Evolutionary conservation across 192 early-diverging fungal species (phyloP), one percentile per base, ranked within the genome.

Genomic region (Chytriomyces sp.): DNA sequence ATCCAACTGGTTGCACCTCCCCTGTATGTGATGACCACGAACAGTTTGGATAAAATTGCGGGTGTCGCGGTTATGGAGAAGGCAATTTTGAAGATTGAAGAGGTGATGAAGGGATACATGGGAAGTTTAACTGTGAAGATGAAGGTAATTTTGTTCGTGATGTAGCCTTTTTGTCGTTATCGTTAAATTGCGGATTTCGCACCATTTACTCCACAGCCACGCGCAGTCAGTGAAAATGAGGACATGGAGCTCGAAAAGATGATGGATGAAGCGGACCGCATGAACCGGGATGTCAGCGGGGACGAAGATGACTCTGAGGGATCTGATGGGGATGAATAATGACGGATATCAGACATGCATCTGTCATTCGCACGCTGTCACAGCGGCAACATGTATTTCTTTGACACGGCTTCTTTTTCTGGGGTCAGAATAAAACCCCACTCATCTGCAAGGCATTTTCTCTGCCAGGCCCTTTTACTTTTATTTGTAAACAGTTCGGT

Each of bases 1-100:
- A 91, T 96, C 79, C 92, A 91, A 64, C 90, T 97, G 72, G 91
- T 99, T 63, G 95, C 96, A 1, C 95, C 97, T 45, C 97, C 97
- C 18, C 85, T 94, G 53, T 99, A 98, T 82, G 95, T 97, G 53
- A 91, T 99, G 78, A 91, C 92, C 57, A 92, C 94, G 9, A 91
- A 92, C 64, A 90, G 93, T n/a, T 72, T 94, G 50, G 95, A 98
- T 70, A 97, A 96, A 83, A 83, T 82, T 35, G 77, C 85, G 50
- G 97, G 96, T 69, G 90, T 99, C 77, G 87, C 92, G 65, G 88
- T 90, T 28, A 91, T 99, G 91, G 93, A 98, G 82, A 91, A 91
- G 81, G 94, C 94, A 24, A 91, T 99, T 62, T 85, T 82, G 45
- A 91, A 86, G 26, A 93, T 76, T 65, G 94, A 95, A 82, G 89